phyloP scores from a whole-genome alignment of 352 stramenopile species.

The Pythium dissimile region DNA sequence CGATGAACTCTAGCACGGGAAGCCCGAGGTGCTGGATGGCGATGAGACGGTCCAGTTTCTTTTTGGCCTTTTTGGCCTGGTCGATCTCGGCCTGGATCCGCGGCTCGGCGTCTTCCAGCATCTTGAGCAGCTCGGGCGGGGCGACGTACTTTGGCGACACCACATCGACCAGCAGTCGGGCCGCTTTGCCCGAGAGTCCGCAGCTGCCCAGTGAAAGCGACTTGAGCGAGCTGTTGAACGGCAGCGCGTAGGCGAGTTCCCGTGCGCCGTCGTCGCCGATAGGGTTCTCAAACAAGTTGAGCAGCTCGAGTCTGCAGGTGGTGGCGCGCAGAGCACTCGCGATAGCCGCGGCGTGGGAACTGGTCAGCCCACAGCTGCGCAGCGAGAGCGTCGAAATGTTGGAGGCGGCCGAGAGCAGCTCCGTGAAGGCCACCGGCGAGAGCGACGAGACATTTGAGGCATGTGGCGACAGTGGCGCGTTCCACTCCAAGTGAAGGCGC shows the following conservation, averaged over 20 bases:
- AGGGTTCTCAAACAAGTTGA: conserved; percentile 72
- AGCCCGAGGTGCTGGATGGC: conserved; percentile 55
- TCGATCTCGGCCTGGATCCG: conserved; percentile 69
- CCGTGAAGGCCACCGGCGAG: conserved; percentile 23
- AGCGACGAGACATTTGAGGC: too few species aligned
- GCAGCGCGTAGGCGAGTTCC: conserved; percentile 53
- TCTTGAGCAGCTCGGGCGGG: conserved; percentile 41
- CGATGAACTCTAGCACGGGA: conserved; percentile 45
- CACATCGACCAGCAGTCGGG: conserved; percentile 6
- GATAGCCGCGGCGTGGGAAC: conserved; percentile 33
- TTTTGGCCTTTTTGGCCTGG: conserved; percentile 77
- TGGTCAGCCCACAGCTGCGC: conserved; percentile 53
- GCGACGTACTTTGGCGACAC: conserved; percentile 52
- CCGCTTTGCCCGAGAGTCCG: conserved; percentile 32
- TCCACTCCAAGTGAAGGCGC: conserved; percentile 71
- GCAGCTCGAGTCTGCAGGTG: conserved; percentile 43
- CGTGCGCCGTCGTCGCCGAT: conserved; percentile 50
- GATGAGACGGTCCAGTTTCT: conserved; percentile 62
- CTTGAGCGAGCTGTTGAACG: conserved; percentile 52
- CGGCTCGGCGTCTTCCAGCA: conserved; percentile 59
- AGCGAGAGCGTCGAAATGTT: conserved; percentile 55
- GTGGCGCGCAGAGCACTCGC: conserved; percentile 39
- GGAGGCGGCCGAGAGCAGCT: conserved; percentile 36
- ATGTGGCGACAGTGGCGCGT: conserved; percentile 11
- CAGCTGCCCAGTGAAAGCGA: conserved; percentile 70